These are phyloP conservation scores for Monilinia fructicola DNA, from an alignment of 2,329 filamentous ascomycete genomes.

Conservation along the genomic window DNA sequence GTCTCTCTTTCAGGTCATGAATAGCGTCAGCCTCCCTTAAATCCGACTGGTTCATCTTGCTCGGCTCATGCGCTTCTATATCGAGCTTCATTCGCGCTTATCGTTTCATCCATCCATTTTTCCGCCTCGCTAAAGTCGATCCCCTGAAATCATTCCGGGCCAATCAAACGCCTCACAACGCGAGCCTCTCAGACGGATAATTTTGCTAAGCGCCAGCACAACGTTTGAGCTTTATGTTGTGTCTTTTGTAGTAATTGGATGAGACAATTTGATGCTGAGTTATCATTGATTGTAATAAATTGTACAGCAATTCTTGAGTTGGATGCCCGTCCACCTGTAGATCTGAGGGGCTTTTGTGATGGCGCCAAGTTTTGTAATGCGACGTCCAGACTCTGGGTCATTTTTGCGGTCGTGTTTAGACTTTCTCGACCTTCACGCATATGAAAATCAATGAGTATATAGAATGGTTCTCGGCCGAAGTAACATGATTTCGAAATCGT, in stretches of 20 bases:
- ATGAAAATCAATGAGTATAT: neutral
- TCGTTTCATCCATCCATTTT: conserved; percentile 12
- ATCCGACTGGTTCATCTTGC: neutral
- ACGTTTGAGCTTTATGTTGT: conserved; percentile 2
- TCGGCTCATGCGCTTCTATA: neutral
- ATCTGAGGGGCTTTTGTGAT: neutral
- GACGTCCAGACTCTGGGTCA: neutral
- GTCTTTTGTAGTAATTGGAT: conserved; percentile 10
- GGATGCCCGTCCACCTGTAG: neutral
- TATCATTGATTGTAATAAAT: neutral
- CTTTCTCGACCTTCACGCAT: neutral
- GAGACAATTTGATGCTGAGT: neutral
- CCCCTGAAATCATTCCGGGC: conserved; percentile 11
- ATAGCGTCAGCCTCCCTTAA: neutral
- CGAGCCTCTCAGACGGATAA: neutral
- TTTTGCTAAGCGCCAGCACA: conserved; percentile 13
- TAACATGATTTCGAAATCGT: neutral
- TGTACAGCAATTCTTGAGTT: neutral
- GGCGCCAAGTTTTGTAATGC: conserved; percentile 9
- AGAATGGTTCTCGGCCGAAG: neutral
- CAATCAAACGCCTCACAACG: conserved; percentile 3
- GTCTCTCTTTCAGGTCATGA: neutral
- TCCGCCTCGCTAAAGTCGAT: conserved; percentile 1
- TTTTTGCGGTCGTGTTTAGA: neutral
- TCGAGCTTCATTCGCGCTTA: conserved; percentile 15